Evolutionary conservation across 768 basidiomycete genomes (phyloP).

Genomic region (Suillus americanus): DNA sequence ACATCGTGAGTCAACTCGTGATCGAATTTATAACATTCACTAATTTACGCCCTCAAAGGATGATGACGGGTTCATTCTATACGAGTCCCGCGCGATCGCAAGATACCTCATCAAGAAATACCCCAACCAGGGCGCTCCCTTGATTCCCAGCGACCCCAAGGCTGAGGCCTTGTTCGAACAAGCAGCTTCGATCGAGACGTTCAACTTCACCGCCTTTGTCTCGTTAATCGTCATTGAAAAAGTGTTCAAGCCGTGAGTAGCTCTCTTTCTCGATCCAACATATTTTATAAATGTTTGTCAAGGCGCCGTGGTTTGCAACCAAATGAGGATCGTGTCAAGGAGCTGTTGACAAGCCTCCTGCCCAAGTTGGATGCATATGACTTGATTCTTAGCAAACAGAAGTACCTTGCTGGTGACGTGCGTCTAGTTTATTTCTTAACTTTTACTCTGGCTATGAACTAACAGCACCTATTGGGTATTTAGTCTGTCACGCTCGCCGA

Average conservation of each 20-base stretch:
- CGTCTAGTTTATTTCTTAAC: constrained; percentile 17
- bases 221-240: constrained; percentile 44
- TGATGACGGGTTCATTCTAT: constrained; percentile 64
- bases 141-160: constrained; percentile 47
- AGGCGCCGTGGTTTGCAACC: constrained; percentile 20
- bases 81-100: constrained; percentile 60
- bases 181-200: constrained; percentile 45
- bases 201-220: constrained; percentile 48
- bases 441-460: not conserved
- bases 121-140: constrained; percentile 44
- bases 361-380: constrained; percentile 53
- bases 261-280: not conserved
- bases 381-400: constrained; percentile 49
- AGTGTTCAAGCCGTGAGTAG: constrained; percentile 49
- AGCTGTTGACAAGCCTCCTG: constrained; percentile 19
- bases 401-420: constrained; percentile 58
- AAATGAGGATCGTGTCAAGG: constrained; percentile 20
- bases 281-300: constrained; percentile 5
- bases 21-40: not conserved
- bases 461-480: not conserved
- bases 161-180: constrained; percentile 33
- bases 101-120: constrained; percentile 62
- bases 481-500: constrained; percentile 55
- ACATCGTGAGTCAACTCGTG: constrained; percentile 29
- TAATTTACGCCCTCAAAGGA: constrained; percentile 29